These are phyloP conservation scores for Mortierella claussenii DNA, from an alignment of 192 early-diverging fungal species.

Conservation along the genomic window DNA sequence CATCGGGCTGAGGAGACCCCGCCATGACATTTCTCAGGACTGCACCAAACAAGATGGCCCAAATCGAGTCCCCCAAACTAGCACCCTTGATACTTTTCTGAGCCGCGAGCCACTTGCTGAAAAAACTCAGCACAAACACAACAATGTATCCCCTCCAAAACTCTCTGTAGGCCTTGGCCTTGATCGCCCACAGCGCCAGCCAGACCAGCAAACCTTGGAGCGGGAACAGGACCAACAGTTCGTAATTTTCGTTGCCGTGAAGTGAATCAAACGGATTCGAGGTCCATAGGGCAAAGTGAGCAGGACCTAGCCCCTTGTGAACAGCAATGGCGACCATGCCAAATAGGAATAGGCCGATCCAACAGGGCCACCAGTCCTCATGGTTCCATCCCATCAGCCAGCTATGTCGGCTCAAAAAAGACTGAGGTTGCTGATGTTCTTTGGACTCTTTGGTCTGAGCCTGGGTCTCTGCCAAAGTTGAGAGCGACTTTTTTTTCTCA, in stretches of 20 bases:
- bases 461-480: neutral
- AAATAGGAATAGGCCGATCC: conserved; percentile 65
- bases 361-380: conserved; percentile 68
- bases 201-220: conserved; percentile 58
- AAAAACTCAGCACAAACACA: conserved; percentile 53
- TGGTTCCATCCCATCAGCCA: conserved; percentile 65
- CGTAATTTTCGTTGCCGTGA: conserved; percentile 43
- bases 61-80: conserved; percentile 63
- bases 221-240: conserved; percentile 56
- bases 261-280: conserved; percentile 60
- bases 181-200: conserved; percentile 46
- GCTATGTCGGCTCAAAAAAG: conserved; percentile 20
- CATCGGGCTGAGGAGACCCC: conserved; percentile 30
- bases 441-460: neutral
- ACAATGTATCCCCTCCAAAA: conserved; percentile 57
- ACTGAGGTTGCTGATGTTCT: neutral
- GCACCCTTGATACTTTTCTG: conserved; percentile 55
- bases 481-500: conserved; percentile 10
- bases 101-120: conserved; percentile 61
- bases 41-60: conserved; percentile 65
- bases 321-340: conserved; percentile 57
- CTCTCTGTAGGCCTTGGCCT: conserved; percentile 40
- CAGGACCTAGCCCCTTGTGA: conserved; percentile 50
- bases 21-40: conserved; percentile 54
- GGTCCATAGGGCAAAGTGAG: conserved; percentile 55